Conservation (phyloP, 352 stramenopile species). For the Peronospora belbahrii region DNA sequence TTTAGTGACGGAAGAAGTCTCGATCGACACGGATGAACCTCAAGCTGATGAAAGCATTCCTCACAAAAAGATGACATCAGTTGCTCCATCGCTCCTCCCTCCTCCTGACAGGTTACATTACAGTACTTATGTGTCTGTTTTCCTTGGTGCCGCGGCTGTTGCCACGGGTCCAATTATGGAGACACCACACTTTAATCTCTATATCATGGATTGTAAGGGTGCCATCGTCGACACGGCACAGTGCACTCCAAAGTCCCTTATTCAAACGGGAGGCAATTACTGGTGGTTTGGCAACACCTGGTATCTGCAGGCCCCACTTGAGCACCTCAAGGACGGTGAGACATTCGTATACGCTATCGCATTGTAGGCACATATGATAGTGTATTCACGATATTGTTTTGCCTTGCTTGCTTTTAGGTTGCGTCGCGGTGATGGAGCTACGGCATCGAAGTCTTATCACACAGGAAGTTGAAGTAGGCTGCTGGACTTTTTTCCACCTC, state of each 20-base stretch:
- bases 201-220: conserved; percentile 72
- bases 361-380: background rate
- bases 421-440: conserved; percentile 83
- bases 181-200: conserved; percentile 83
- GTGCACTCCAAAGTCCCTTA: conserved; percentile 77
- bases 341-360: background rate
- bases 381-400: conserved; percentile 6
- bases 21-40: conserved; percentile 13
- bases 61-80: conserved; percentile 14
- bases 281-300: conserved; percentile 88
- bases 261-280: conserved; percentile 79
- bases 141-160: conserved; percentile 72
- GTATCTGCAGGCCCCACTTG: conserved; percentile 78
- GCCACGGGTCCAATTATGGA: conserved; percentile 81
- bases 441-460: conserved; percentile 76
- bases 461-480: conserved; percentile 81
- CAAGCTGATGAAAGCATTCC: conserved; percentile 18
- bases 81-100: conserved; percentile 36
- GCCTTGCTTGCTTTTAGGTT: conserved; percentile 34
- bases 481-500: conserved; percentile 86
- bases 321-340: conserved; percentile 81
- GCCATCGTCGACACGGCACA: conserved; percentile 63
- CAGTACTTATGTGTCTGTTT: conserved; percentile 84
- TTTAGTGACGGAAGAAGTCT: conserved; percentile 23
- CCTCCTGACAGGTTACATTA: conserved; percentile 49